Conservation (phyloP, 805 yeast species). For the Candida patagonica region DNA sequence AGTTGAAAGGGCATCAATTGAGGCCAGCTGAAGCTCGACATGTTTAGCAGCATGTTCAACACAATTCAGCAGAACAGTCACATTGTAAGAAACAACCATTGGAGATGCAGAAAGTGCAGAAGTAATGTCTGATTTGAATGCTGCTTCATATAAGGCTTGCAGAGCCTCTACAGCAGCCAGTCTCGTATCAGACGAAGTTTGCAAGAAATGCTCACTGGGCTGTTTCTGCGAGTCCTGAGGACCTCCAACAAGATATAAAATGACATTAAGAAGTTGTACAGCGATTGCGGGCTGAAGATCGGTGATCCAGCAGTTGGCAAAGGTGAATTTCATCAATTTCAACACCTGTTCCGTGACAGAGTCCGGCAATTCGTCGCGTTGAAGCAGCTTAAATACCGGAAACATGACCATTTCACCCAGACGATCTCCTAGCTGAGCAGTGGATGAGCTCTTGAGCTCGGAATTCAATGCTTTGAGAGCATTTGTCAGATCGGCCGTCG, state of each 20-base stretch:
- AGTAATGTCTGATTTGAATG: conserved; percentile 7
- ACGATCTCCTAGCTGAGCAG: no score
- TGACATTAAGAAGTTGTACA: conserved; percentile 19
- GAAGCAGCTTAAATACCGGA: conserved; percentile 47
- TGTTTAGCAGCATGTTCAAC: conserved; percentile 13
- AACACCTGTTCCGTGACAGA: conserved; percentile 38
- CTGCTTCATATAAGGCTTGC: conserved; percentile 15
- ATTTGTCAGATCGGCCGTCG: conserved; percentile 10
- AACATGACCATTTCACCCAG: conserved; percentile 56
- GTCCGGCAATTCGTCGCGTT: conserved; percentile 34
- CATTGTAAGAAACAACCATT: conserved; percentile 16
- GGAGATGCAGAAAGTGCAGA: conserved; percentile 15
- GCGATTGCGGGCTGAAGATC: conserved; percentile 17
- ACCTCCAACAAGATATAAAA: conserved; percentile 17
- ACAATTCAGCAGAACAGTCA: conserved; percentile 18
- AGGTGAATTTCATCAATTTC: conserved; percentile 36
- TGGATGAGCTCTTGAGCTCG: conserved; percentile 9
- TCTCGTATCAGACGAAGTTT: conserved; percentile 15
- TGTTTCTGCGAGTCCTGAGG: conserved; percentile 14
- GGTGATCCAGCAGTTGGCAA: conserved; percentile 38
- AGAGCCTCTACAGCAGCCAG: conserved; percentile 23
- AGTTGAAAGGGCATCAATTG: conserved; percentile 13
- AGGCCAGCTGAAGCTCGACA: conserved; percentile 15
- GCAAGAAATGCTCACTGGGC: conserved; percentile 12
- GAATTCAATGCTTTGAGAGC: conserved; percentile 13